Conservation (phyloP, 352 stramenopile species). For the Thraustochytrium striatum region DNA sequence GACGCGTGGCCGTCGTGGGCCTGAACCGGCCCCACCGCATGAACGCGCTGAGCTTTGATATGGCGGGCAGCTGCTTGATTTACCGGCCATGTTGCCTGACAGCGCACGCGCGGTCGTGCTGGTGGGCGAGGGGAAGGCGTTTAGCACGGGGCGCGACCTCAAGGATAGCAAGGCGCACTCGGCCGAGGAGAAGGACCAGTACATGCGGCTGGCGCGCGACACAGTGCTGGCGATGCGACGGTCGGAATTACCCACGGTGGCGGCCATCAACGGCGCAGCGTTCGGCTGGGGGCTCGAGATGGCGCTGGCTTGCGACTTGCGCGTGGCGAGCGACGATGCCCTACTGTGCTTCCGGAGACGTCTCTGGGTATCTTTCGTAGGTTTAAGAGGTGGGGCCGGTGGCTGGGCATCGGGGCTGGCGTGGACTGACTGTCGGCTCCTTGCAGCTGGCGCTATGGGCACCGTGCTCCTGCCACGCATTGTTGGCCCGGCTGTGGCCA, state of each 20-base stretch:
- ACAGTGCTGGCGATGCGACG: conserved; percentile 4
- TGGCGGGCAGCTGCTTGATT: conserved; percentile 22
- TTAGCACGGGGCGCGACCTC: conserved; percentile 45
- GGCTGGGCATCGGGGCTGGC: too few relatives aligned
- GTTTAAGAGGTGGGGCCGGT: too few relatives aligned
- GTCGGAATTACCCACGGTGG: conserved; percentile 14
- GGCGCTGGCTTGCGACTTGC: conserved; percentile 40
- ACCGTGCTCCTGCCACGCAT: conserved; percentile 37
- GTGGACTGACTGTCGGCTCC: conserved; percentile 6
- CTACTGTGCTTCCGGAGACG: conserved; percentile 42
- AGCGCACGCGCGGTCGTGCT: neutral
- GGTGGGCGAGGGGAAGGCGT: neutral
- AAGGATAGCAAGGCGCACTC: conserved; percentile 31
- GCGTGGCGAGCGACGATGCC: conserved; percentile 15
- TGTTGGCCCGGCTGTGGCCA: conserved; percentile 33
- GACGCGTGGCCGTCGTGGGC: neutral
- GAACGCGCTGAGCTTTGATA: conserved; percentile 44
- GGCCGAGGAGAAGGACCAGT: neutral
- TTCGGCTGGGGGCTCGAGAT: conserved; percentile 47
- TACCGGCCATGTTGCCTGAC: conserved; percentile 1
- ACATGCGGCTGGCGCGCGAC: conserved; percentile 31
- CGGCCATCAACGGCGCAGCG: conserved; percentile 40
- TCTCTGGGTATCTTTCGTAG: too few relatives aligned
- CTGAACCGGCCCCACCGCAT: conserved; percentile 18
- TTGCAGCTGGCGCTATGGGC: conserved; percentile 32